Evolutionary conservation across 2,329 filamentous ascomycete species (phyloP).

Genomic region (Orbilia oligospora): DNA sequence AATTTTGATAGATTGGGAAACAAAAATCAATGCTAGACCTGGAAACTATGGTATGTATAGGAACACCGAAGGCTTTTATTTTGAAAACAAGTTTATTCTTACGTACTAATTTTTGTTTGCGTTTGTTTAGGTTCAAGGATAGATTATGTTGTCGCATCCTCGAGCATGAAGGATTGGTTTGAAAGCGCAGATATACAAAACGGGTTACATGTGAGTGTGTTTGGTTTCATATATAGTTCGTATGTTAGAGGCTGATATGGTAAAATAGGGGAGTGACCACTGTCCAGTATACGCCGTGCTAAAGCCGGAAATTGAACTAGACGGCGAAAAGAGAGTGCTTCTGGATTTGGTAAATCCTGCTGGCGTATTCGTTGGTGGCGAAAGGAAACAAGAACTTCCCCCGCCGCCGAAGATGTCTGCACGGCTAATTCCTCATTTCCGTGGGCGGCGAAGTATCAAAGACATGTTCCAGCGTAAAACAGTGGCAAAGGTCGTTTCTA

Average conservation of each 20-base stretch:
- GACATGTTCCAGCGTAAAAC: conserved; percentile 80
- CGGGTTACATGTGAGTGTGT: conserved; percentile 76
- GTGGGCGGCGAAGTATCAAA: conserved; percentile 85
- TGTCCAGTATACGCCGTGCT: conserved; percentile 89
- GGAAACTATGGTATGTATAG: conserved; percentile 75
- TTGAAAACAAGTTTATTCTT: not conserved
- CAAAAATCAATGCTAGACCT: conserved; percentile 92
- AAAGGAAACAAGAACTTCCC: conserved; percentile 74
- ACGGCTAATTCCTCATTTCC: conserved; percentile 88
- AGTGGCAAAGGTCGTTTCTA: conserved; percentile 70
- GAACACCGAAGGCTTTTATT: not conserved
- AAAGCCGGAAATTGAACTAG: conserved; percentile 74
- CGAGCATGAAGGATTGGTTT: conserved; percentile 85
- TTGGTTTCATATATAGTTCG: not conserved
- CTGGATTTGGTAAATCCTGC: conserved; percentile 83
- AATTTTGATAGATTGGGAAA: conserved; percentile 77
- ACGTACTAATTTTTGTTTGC: conserved; percentile 4
- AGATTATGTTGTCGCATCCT: conserved; percentile 90
- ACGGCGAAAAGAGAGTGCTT: conserved; percentile 72
- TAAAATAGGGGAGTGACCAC: conserved; percentile 83
- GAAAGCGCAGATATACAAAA: conserved; percentile 88
- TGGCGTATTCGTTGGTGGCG: conserved; percentile 78
- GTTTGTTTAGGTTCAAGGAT: conserved; percentile 85
- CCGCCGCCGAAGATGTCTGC: conserved; percentile 82
- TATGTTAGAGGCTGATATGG: conserved; percentile 61